Evolutionary conservation across 192 early-diverging fungal species (phyloP).

Genomic region (Mortierella alpina): DNA sequence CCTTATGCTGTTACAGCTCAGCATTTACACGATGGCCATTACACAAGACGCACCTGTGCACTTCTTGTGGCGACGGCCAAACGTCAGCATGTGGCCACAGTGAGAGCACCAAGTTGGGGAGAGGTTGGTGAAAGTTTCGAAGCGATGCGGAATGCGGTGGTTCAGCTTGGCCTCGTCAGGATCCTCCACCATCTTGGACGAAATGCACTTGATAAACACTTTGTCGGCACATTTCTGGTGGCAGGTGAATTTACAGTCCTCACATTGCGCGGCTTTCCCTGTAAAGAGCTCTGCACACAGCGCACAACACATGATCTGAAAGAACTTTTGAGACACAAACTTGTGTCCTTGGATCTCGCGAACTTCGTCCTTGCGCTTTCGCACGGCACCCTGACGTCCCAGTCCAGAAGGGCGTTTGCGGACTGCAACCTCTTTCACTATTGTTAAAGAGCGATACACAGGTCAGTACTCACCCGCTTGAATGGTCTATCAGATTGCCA

Average conservation of each 20-base stretch:
- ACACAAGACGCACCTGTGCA: constrained; percentile 55
- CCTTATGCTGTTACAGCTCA: not conserved
- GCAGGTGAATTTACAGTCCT: constrained; percentile 94
- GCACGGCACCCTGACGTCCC: constrained; percentile 83
- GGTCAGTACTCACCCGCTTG: not conserved
- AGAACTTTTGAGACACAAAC: constrained; percentile 90
- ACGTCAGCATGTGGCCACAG: constrained; percentile 95
- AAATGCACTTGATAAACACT: constrained; percentile 92
- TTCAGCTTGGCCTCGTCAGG: constrained; percentile 78
- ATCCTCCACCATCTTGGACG: constrained; percentile 67
- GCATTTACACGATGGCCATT: too few relatives aligned
- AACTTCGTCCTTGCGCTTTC: constrained; percentile 85
- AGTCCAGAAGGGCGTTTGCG: constrained; percentile 65
- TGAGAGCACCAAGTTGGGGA: constrained; percentile 96
- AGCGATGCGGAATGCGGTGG: constrained; percentile 97
- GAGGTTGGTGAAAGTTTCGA: constrained; percentile 84
- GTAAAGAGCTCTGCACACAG: constrained; percentile 94
- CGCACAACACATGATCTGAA: constrained; percentile 98
- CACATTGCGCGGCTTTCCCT: constrained; percentile 91
- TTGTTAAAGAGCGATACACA: not conserved
- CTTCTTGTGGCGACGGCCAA: constrained; percentile 72
- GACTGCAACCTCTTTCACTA: constrained; percentile 62
- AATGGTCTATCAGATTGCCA: not conserved
- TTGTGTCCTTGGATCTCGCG: constrained; percentile 94
- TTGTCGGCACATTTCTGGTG: constrained; percentile 89